A percentile compares a stretch with the other conserved stretches of the same genome.
Conservation (phyloP, 495 filamentous ascomycete species). For the Tuber indicum region DNA sequence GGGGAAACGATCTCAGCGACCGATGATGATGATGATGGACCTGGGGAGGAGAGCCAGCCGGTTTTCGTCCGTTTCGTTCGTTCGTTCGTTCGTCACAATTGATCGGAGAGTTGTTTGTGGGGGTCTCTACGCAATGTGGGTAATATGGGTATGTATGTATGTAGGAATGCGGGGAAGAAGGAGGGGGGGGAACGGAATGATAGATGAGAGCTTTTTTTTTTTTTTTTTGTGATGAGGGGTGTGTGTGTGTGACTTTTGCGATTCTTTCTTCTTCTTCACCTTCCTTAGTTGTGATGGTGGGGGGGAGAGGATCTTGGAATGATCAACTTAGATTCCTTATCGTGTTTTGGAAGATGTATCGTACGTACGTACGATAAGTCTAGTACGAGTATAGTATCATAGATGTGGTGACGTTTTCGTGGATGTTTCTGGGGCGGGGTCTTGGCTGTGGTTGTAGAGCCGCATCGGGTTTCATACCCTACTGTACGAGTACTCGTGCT, state of each 20-base stretch:
- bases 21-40: background rate
- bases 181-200: background rate
- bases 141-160: background rate
- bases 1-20: background rate
- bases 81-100: background rate
- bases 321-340: background rate
- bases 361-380: no score
- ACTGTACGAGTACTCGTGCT: no score
- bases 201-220: background rate
- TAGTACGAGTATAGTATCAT: no score
- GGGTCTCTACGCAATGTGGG: no score
- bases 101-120: background rate
- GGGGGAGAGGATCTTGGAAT: background rate
- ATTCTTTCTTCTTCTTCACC: background rate
- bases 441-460: background rate
- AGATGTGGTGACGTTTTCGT: background rate
- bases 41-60: no score
- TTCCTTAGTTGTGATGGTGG: background rate
- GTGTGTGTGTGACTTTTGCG: background rate
- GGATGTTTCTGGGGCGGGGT: background rate
- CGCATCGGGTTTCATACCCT: background rate
- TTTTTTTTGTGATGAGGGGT: background rate
- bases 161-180: background rate
- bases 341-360: no score
- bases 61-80: no score